Evolutionary conservation across 2,329 filamentous ascomycete genomes (phyloP).

Genomic region (Botrytis byssoidea): DNA sequence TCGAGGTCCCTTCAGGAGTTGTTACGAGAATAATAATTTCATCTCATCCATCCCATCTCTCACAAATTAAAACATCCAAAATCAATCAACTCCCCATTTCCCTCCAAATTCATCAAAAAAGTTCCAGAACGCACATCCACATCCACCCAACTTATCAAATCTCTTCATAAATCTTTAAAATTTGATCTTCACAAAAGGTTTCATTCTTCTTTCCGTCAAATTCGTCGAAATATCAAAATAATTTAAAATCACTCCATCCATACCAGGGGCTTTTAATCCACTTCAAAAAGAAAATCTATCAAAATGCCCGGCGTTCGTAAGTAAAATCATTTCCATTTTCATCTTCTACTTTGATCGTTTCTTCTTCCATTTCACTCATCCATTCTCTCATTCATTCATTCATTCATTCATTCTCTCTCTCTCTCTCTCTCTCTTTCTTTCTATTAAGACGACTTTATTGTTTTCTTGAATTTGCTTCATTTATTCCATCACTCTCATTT

Average conservation of each 20-base stretch:
- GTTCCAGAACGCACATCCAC: neutral
- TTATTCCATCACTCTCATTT: neutral
- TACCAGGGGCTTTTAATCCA: slow-evolving; percentile 1
- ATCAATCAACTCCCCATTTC: neutral
- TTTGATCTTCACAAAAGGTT: slow-evolving; percentile 6
- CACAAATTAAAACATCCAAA: neutral
- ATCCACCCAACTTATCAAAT: neutral
- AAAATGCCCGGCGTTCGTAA: slow-evolving; percentile 38
- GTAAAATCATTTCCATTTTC: slow-evolving; percentile 23
- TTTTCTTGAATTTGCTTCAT: neutral
- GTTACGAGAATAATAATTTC: neutral
- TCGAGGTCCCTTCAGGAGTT: neutral
- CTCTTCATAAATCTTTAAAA: slow-evolving; percentile 12
- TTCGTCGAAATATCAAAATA: slow-evolving; percentile 1
- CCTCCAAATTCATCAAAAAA: neutral
- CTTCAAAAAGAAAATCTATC: slow-evolving; percentile 19
- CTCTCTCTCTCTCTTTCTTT: neutral
- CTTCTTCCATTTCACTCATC: neutral
- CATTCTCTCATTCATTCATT: neutral
- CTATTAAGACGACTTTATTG: slow-evolving; percentile 10
- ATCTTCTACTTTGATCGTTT: slow-evolving; percentile 6
- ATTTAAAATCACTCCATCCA: slow-evolving; percentile 4
- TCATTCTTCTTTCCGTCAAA: neutral
- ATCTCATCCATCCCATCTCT: neutral
- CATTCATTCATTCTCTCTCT: neutral